Percentiles rank a stretch among this genome's conserved stretches.
Conservation (phyloP, 164 flowering plant species). For the Hamamelis virginiana region DNA sequence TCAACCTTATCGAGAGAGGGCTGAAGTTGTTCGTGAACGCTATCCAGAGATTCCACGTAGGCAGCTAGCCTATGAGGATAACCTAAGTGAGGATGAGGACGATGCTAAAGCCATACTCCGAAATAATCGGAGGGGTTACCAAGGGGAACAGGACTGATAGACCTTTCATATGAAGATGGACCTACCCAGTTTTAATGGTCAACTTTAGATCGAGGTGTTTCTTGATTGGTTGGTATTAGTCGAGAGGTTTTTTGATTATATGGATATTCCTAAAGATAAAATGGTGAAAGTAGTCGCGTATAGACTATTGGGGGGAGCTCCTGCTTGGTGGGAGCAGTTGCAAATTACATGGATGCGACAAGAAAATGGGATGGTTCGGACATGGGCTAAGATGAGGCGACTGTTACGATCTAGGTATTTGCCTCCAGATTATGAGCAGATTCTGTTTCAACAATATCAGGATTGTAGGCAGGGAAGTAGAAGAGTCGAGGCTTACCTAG, state of each 20-base stretch:
- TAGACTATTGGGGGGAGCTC: too few species aligned
- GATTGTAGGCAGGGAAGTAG: too few species aligned
- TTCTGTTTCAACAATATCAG: too few species aligned
- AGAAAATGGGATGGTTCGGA: too few species aligned
- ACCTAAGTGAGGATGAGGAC: neutral
- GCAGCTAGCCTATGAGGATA: neutral
- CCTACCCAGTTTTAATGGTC: neutral
- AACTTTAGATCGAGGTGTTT: neutral
- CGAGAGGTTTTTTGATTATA: neutral
- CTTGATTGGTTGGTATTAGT: neutral
- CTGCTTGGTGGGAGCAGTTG: too few species aligned
- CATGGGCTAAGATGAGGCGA: too few species aligned
- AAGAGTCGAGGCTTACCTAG: too few species aligned
- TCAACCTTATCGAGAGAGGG: neutral
- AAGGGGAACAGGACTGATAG: neutral
- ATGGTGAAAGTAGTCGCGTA: too few species aligned
- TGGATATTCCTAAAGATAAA: too few species aligned
- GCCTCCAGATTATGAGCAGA: too few species aligned
- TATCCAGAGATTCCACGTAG: neutral
- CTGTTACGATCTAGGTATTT: too few species aligned
- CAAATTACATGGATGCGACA: too few species aligned
- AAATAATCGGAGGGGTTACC: neutral
- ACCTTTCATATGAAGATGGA: neutral
- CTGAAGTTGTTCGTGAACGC: neutral
- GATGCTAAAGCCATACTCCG: neutral